Evolutionary conservation across 2,329 filamentous ascomycete genomes (phyloP).

Genomic region (Hawksworthiomyces lignivorus): DNA sequence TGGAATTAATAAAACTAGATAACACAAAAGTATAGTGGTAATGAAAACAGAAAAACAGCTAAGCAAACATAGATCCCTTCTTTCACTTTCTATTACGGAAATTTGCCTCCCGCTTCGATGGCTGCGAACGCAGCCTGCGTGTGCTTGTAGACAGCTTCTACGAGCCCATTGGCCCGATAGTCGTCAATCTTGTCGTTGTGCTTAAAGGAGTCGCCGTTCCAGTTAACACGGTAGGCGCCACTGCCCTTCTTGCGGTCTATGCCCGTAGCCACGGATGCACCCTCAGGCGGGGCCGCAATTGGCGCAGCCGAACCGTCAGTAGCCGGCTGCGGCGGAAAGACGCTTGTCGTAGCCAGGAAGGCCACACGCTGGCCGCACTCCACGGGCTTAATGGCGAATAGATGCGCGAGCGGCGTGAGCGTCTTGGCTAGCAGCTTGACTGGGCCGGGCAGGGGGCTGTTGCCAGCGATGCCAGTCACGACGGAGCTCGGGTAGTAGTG

Average conservation of each 20-base stretch:
- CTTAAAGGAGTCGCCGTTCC: not conserved
- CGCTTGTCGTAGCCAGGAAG: not conserved
- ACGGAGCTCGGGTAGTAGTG: slow-evolving; percentile 14
- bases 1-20: no score
- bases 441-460: slow-evolving; percentile 2
- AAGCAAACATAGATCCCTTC: no score
- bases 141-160: slow-evolving; percentile 4
- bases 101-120: not conserved
- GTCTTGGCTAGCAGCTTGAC: not conserved
- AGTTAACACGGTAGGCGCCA: slow-evolving; percentile 9
- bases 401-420: not conserved
- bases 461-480: not conserved
- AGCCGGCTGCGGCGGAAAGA: not conserved
- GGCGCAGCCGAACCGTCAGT: no score
- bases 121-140: slow-evolving; percentile 5
- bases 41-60: no score
- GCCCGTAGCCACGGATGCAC: not conserved
- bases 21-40: no score
- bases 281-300: not conserved
- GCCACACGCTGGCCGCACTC: slow-evolving; percentile 6
- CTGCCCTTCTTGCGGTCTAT: slow-evolving; percentile 1
- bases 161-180: slow-evolving; percentile 1
- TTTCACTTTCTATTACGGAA: not conserved
- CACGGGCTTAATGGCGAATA: not conserved
- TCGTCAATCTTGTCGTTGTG: not conserved